phyloP scores from a whole-genome alignment of 345 rosid species.

The Citropsis articulata region DNA sequence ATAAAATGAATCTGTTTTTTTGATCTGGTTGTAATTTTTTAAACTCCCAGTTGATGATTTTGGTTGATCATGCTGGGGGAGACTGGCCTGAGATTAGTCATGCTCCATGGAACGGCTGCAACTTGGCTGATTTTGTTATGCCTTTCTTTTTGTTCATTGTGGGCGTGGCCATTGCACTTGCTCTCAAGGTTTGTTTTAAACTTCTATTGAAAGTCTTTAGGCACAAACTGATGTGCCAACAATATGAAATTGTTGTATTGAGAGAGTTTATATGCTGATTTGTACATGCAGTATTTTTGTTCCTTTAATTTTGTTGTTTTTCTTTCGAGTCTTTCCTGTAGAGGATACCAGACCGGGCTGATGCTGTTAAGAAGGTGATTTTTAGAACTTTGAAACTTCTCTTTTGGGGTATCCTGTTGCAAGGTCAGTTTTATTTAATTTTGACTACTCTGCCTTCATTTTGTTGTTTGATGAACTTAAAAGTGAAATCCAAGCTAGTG shows the following conservation, averaged over 20 bases:
- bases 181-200: conserved; percentile 55
- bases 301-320: neutral
- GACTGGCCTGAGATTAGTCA: conserved; percentile 84
- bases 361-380: conserved; percentile 57
- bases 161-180: conserved; percentile 84
- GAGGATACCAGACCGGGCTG: conserved; percentile 41
- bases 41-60: conserved; percentile 61
- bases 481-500: neutral
- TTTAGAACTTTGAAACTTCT: conserved; percentile 74
- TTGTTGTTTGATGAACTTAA: neutral
- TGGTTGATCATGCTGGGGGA: conserved; percentile 93
- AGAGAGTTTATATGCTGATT: no score
- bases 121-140: conserved; percentile 94
- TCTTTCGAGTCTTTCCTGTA: conserved; percentile 22
- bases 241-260: no score
- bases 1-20: neutral
- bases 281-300: no score
- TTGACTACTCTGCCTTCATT: neutral
- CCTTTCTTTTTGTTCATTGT: conserved; percentile 92
- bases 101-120: conserved; percentile 90
- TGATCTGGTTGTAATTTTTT: neutral
- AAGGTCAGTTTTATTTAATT: conserved; percentile 43
- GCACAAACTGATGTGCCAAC: neutral
- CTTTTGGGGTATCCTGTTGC: conserved; percentile 88
- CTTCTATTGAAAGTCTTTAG: neutral